Evolutionary conservation across 768 basidiomycete genomes (phyloP), one percentile per base, ranked within the genome.

Genomic region (Boletus subcaerulescens): DNA sequence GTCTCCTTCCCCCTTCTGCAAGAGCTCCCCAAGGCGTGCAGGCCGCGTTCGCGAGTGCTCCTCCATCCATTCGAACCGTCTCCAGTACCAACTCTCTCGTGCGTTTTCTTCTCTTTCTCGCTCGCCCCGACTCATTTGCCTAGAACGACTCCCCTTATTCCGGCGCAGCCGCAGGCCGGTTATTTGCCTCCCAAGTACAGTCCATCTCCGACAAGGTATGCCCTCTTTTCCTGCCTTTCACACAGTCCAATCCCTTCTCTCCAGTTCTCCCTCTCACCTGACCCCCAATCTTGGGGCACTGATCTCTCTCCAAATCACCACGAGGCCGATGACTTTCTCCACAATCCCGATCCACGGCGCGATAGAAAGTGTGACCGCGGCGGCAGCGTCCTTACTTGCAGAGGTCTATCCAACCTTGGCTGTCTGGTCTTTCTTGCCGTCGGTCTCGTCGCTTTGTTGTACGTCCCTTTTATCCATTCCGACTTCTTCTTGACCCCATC

Each of bases 351-450:
- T 63, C 85, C 86, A 12, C 77, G 77, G 35, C 77, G 86, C 32
- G 85, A 86, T 61, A 68, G 78, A 54, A 81, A 80, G 51, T 74
- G 77, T 40, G 83, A 86, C 60, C 69, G 67, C 40, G 72, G 74
- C 38, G 83, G 84, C 38, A 78, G 78, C 59, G 73, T 89, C 26
- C 83, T 87, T 60, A 89, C 88, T 20, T 75, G 70, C 56, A 75
- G 91, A 73, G 91, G 91, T 29, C 67, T 90, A 31, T 74, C 80
- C 11, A 92, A 93, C 67, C 73, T 88, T 4, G 84, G 89, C 15
- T 91, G 87, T 62, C 72, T 93, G 20, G 62, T 83, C 22, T 41
- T 86, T 8, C 73, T 88, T 12, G 74, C 77, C 41, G 47, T 77
- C 12, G 84, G 79, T 24, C 71, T 87, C 36, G 61, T 86, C 33